These are phyloP conservation scores for Stephania yunnanensis DNA, from an alignment of 164 flowering plant species.

Conservation along the genomic window DNA sequence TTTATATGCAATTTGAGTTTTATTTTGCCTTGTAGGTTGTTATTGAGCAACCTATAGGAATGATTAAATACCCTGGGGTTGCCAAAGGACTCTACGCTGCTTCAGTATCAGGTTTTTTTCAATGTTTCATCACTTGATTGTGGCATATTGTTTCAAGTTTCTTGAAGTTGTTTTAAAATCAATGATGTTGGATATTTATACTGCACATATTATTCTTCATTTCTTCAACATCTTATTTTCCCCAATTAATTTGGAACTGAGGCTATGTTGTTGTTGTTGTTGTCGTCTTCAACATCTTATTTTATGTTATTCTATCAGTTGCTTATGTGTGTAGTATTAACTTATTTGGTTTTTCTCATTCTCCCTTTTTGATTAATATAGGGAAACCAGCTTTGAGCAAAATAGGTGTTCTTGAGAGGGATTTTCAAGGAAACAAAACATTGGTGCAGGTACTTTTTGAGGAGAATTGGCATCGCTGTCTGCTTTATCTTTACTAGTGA, in stretches of 20 bases:
- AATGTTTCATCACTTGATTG: neutral
- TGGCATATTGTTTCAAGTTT: neutral
- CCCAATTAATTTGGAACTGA: too few species aligned
- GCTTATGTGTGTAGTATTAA: neutral
- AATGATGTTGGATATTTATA: neutral
- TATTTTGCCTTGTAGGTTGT: constrained; percentile 39
- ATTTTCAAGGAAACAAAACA: constrained; percentile 35
- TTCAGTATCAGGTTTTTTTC: constrained; percentile 59
- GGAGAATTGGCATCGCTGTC: neutral
- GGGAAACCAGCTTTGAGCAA: constrained; percentile 78
- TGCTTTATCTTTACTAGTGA: neutral
- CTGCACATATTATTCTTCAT: neutral
- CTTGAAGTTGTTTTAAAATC: neutral
- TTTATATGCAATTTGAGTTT: neutral
- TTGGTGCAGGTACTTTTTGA: constrained; percentile 53
- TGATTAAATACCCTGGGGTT: constrained; percentile 71
- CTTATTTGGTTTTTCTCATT: neutral
- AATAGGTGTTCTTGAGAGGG: constrained; percentile 64
- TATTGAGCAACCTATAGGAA: constrained; percentile 75
- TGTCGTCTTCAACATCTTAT: neutral
- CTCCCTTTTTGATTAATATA: constrained; percentile 19
- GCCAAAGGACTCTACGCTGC: constrained; percentile 92
- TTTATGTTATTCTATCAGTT: constrained; percentile 2
- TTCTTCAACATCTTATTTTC: neutral
- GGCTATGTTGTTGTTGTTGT: too few species aligned